These are phyloP conservation scores for Yamadazyma olivae DNA, from an alignment of 805 yeast genomes.

Conservation along the genomic window DNA sequence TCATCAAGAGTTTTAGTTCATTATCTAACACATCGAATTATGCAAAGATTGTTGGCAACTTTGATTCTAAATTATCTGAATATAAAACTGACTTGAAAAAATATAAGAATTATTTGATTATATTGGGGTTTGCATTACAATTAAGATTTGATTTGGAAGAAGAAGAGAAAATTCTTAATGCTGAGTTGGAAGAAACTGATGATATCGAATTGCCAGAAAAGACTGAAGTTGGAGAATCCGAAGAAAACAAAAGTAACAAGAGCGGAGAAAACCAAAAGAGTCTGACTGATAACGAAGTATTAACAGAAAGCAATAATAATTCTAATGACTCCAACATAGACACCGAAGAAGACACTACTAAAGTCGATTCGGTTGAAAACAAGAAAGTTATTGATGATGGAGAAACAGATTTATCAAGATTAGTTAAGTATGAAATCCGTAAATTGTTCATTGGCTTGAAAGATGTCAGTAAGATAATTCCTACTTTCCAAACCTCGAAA, in stretches of 20 bases:
- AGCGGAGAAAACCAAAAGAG: not conserved
- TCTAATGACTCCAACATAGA: no score
- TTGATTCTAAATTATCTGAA: constrained; percentile 37
- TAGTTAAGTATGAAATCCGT: constrained; percentile 32
- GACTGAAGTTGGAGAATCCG: not conserved
- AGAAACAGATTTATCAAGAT: constrained; percentile 29
- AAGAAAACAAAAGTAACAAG: not conserved
- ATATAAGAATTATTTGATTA: constrained; percentile 43
- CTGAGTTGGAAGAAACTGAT: constrained; percentile 3
- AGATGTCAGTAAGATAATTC: constrained; percentile 30
- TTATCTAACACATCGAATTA: constrained; percentile 30
- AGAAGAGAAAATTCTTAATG: constrained; percentile 18
- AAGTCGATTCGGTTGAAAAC: not conserved
- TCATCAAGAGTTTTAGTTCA: constrained; percentile 27
- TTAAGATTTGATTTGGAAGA: constrained; percentile 42
- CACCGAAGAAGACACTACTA: constrained; percentile 5
- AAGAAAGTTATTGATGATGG: constrained; percentile 13
- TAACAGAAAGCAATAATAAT: constrained; percentile 5
- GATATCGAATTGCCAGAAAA: not conserved
- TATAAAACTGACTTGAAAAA: constrained; percentile 43
- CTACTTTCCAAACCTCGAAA: constrained; percentile 28
- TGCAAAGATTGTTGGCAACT: constrained; percentile 35
- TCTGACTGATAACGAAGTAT: no score
- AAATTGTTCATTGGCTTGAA: constrained; percentile 28
- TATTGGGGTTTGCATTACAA: constrained; percentile 46